Conservation (phyloP, 305 asterid species). For the Rubia peregrina region DNA sequence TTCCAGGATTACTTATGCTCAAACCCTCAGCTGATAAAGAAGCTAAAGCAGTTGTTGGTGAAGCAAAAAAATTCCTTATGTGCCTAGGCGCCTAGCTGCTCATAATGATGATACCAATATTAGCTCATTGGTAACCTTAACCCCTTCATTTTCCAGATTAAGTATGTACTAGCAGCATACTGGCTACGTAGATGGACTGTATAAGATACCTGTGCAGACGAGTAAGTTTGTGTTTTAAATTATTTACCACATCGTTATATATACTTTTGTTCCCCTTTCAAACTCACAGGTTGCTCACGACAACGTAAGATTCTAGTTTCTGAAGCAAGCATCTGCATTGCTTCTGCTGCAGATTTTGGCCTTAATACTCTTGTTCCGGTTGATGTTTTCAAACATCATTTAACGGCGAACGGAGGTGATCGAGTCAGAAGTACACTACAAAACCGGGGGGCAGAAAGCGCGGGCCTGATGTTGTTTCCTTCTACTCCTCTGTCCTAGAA, state of each 20-base stretch:
- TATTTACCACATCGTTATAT: neutral
- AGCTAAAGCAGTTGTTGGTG: slow-evolving; percentile 52
- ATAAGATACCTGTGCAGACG: neutral
- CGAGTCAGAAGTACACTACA: too few relatives aligned
- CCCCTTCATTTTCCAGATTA: neutral
- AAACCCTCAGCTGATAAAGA: slow-evolving; percentile 55
- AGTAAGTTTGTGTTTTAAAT: neutral
- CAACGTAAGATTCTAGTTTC: neutral
- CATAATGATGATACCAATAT: neutral
- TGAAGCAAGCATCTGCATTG: neutral
- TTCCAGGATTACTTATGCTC: slow-evolving; percentile 76
- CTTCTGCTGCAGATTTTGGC: too few relatives aligned
- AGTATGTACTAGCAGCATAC: neutral
- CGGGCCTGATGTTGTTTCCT: too few relatives aligned
- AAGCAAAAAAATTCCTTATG: slow-evolving; percentile 74
- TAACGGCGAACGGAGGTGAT: too few relatives aligned
- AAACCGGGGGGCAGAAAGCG: too few relatives aligned
- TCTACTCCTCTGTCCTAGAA: too few relatives aligned
- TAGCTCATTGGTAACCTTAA: neutral
- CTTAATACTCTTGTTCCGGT: too few relatives aligned
- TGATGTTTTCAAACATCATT: too few relatives aligned
- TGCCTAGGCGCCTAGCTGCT: slow-evolving; percentile 37
- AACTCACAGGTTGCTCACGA: neutral
- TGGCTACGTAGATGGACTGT: neutral
- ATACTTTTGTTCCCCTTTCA: neutral